Percentiles rank a stretch among this genome's conserved stretches.
phyloP scores from a whole-genome alignment of 805 yeast species.

The Spathaspora gorwiae region DNA sequence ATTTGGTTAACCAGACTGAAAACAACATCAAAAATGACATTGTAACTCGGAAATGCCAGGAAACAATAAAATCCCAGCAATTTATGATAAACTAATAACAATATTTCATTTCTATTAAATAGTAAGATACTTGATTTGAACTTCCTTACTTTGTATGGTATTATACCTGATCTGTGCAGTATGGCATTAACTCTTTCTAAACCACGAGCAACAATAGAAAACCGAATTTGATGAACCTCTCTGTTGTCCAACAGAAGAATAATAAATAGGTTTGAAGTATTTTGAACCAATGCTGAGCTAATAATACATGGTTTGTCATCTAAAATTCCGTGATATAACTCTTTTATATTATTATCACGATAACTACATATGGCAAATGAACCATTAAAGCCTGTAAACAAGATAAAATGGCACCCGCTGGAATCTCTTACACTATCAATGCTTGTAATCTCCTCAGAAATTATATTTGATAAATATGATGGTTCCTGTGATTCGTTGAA shows the following conservation, averaged over 20 bases:
- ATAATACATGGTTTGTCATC: no score
- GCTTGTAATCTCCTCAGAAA: no score
- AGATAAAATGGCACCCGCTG: no score
- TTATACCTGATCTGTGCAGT: no score
- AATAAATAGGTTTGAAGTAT: background rate
- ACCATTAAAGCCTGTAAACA: background rate
- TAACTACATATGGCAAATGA: background rate
- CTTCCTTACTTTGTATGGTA: background rate
- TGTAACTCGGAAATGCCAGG: background rate
- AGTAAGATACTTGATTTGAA: background rate
- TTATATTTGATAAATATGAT: no score
- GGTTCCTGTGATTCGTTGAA: no score
- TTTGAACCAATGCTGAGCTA: no score
- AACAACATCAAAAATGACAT: background rate
- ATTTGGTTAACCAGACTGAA: background rate
- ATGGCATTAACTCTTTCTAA: no score
- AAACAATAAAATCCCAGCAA: background rate
- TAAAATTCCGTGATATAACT: no score
- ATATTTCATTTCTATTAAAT: background rate
- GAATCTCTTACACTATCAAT: no score
- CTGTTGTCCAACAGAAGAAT: background rate
- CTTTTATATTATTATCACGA: no score
- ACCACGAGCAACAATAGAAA: no score
- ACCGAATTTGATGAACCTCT: background rate
- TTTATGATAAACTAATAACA: background rate